Conservation (phyloP, 768 basidiomycete genomes). For the Trametes cubensis region DNA sequence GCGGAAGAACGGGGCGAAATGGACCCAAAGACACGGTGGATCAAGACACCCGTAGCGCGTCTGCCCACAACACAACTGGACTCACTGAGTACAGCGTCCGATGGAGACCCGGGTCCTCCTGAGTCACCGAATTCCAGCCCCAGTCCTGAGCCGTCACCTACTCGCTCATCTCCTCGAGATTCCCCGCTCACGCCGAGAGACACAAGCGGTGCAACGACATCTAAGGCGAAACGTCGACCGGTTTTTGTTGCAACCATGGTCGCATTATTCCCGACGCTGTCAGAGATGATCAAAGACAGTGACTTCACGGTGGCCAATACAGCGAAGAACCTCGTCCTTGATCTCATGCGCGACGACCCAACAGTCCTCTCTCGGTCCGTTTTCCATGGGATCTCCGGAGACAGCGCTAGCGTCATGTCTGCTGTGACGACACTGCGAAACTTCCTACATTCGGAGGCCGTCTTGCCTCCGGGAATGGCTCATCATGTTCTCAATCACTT, state of each 20-base stretch:
- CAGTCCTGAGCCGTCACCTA: conserved; percentile 30
- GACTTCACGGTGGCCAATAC: conserved; percentile 57
- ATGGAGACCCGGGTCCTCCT: conserved; percentile 29
- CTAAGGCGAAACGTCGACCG: conserved; percentile 56
- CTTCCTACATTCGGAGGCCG: conserved; percentile 56
- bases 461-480: conserved; percentile 64
- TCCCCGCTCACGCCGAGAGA: neutral
- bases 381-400: conserved; percentile 59
- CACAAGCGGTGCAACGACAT: no score
- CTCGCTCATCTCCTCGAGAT: conserved; percentile 42
- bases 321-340: conserved; percentile 59
- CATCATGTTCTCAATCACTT: conserved; percentile 73
- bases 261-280: conserved; percentile 55
- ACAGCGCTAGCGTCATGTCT: conserved; percentile 46
- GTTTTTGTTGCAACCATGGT: conserved; percentile 68
- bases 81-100: conserved; percentile 42
- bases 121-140: conserved; percentile 26
- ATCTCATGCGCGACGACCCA: conserved; percentile 77
- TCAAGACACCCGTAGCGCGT: conserved; percentile 66
- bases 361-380: conserved; percentile 63
- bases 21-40: conserved; percentile 60
- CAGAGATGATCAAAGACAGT: conserved; percentile 53
- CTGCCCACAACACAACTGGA: conserved; percentile 61
- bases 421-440: conserved; percentile 58
- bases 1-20: conserved; percentile 56